phyloP scores from a whole-genome alignment of 1,284 basidiomycete genomes.

The Ustilago shanxiensis region DNA sequence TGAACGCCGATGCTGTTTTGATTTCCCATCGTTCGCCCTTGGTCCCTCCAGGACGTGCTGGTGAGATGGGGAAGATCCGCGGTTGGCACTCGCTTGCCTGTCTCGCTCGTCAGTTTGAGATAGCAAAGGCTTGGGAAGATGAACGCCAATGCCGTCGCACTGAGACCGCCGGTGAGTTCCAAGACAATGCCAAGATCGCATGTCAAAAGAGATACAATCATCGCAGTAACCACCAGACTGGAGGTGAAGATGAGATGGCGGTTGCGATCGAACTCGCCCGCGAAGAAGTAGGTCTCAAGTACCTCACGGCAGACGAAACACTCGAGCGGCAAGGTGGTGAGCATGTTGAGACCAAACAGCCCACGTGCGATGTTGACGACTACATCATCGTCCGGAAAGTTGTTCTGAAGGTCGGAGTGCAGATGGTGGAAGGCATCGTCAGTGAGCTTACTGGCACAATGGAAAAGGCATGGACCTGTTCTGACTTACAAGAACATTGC shows the following conservation, averaged over 20 bases:
- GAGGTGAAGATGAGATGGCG: slow-evolving; percentile 93
- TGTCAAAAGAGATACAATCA: slow-evolving; percentile 88
- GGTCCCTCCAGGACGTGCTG: slow-evolving; percentile 32
- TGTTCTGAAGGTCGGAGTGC: slow-evolving; percentile 43
- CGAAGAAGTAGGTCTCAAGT: slow-evolving; percentile 63
- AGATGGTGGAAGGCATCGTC: background rate
- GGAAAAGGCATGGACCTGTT: background rate
- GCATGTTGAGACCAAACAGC: slow-evolving; percentile 98
- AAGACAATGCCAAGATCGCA: slow-evolving; percentile 98
- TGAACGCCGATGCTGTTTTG: background rate
- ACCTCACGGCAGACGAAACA: slow-evolving; percentile 93
- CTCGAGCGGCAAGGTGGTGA: slow-evolving; percentile 92
- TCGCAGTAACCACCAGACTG: slow-evolving; percentile 82
- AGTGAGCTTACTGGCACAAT: background rate
- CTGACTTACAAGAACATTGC: slow-evolving; percentile 60
- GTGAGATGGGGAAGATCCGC: slow-evolving; percentile 37
- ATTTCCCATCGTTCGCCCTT: background rate
- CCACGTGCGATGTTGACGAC: slow-evolving; percentile 83
- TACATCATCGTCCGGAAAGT: slow-evolving; percentile 67
- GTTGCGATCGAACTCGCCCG: slow-evolving; percentile 56
- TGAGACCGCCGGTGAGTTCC: slow-evolving; percentile 94
- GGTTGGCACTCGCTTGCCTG: slow-evolving; percentile 45
- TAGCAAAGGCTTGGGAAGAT: slow-evolving; percentile 74
- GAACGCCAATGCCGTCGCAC: slow-evolving; percentile 92
- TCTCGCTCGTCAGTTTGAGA: slow-evolving; percentile 64